Conservation (phyloP, 345 rosid genomes). For the Odontarrhena argentea region DNA sequence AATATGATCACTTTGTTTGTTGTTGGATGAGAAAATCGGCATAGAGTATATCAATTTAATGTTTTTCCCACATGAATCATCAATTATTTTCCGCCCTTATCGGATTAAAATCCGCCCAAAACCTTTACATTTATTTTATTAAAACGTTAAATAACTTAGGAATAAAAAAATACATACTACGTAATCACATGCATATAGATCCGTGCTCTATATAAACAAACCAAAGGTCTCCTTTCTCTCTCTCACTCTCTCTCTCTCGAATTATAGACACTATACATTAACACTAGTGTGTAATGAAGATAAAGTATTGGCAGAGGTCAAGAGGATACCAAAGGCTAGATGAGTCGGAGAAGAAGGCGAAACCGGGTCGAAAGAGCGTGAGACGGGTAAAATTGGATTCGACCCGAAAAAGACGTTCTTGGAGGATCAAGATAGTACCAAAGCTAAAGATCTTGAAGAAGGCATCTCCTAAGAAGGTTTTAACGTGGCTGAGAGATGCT, state of each 20-base stretch:
- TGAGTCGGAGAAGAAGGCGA: slow-evolving; percentile 32
- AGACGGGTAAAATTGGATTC: slow-evolving; percentile 38
- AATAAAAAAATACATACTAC: neutral
- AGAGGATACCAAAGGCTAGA: slow-evolving; percentile 55
- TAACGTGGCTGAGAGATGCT: slow-evolving; percentile 68
- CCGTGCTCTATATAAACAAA: slow-evolving; percentile 37
- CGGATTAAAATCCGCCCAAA: too few species aligned
- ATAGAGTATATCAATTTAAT: neutral
- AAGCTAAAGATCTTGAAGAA: slow-evolving; percentile 45
- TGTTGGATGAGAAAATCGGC: slow-evolving; percentile 23
- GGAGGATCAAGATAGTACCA: slow-evolving; percentile 61
- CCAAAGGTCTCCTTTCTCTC: slow-evolving; percentile 33
- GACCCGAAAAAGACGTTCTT: slow-evolving; percentile 42
- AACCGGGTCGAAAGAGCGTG: slow-evolving; percentile 16
- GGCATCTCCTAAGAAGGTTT: slow-evolving; percentile 52
- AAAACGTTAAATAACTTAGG: too few species aligned
- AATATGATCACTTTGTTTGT: slow-evolving; percentile 3
- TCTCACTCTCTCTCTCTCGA: slow-evolving; percentile 12
- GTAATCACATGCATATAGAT: slow-evolving; percentile 22
- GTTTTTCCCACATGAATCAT: slow-evolving; percentile 7
- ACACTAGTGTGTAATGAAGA: slow-evolving; percentile 24
- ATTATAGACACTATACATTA: neutral
- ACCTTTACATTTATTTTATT: too few species aligned
- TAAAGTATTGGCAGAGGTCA: slow-evolving; percentile 47
- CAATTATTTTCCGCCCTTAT: neutral